A percentile compares a stretch with the other conserved stretches of the same genome.
Evolutionary conservation across 805 yeast genomes (phyloP).

Genomic region (Hanseniaspora singularis): DNA sequence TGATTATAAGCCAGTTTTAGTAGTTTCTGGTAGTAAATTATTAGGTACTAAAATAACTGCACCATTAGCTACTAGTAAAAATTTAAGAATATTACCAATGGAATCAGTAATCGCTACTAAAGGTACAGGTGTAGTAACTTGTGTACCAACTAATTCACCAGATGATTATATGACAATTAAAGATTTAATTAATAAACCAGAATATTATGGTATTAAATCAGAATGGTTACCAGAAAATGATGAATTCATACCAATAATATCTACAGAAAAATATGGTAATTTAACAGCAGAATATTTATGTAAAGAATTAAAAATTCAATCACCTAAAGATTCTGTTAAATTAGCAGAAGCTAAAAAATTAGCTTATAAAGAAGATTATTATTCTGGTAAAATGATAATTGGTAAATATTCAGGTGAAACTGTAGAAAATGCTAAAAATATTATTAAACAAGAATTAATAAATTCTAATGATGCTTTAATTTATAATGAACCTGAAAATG

Average conservation of each 20-base stretch:
- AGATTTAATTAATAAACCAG: constrained; percentile 81
- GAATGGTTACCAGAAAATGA: constrained; percentile 69
- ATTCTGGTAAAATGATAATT: constrained; percentile 67
- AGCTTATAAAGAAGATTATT: constrained; percentile 93
- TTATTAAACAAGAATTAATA: constrained; percentile 71
- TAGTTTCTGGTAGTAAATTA: constrained; percentile 57
- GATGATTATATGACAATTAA: constrained; percentile 83
- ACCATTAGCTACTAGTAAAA: constrained; percentile 60
- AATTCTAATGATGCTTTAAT: constrained; percentile 70
- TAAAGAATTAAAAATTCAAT: constrained; percentile 77
- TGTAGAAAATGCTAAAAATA: constrained; percentile 83
- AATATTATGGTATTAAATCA: constrained; percentile 69
- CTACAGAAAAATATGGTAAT: constrained; percentile 79
- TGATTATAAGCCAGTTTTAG: constrained; percentile 45
- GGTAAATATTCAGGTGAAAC: constrained; percentile 81
- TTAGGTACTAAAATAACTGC: constrained; percentile 81
- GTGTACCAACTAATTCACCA: constrained; percentile 98
- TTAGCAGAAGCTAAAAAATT: constrained; percentile 86
- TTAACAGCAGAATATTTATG: constrained; percentile 73
- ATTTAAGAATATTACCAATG: constrained; percentile 86
- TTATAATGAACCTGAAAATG: constrained; percentile 88
- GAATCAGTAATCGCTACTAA: constrained; percentile 87
- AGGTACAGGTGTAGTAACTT: constrained; percentile 98
- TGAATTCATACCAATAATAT: constrained; percentile 61
- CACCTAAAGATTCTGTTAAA: constrained; percentile 82